Conservation (phyloP, 2,329 filamentous ascomycete genomes). For the Pochonia chlamydosporia region DNA sequence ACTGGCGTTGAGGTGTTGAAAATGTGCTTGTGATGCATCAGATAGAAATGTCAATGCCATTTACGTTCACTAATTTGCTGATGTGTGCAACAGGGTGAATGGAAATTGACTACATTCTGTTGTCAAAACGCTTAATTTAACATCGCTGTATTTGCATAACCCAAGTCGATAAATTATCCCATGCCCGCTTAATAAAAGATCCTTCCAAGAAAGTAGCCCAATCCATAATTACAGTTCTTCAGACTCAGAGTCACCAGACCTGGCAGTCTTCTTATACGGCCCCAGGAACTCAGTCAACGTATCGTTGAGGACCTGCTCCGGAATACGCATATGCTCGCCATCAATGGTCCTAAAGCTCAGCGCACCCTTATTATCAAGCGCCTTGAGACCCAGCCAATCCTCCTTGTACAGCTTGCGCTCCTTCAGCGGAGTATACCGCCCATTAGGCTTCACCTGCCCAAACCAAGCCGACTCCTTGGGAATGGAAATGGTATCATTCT, state of each 20-base stretch:
- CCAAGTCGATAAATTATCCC: neutral
- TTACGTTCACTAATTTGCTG: neutral
- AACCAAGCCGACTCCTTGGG: slow-evolving; percentile 93
- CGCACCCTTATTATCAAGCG: slow-evolving; percentile 71
- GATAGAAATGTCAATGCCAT: slow-evolving; percentile 2
- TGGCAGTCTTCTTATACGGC: slow-evolving; percentile 32
- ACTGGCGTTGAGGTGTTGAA: slow-evolving; percentile 28
- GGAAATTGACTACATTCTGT: no score
- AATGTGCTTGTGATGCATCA: slow-evolving; percentile 6
- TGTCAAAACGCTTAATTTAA: no score
- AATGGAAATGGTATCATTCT: slow-evolving; percentile 76
- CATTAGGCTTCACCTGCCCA: slow-evolving; percentile 70
- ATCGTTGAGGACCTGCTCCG: slow-evolving; percentile 57
- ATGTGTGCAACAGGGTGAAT: no score
- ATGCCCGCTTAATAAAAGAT: neutral
- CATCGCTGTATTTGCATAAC: neutral
- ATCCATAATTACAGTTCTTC: slow-evolving; percentile 30
- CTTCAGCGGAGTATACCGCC: slow-evolving; percentile 56
- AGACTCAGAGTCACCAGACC: slow-evolving; percentile 16
- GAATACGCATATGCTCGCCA: slow-evolving; percentile 80
- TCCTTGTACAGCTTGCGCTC: slow-evolving; percentile 73
- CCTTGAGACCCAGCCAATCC: slow-evolving; percentile 86
- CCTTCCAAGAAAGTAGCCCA: neutral
- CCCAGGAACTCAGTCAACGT: slow-evolving; percentile 65
- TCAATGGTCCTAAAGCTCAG: slow-evolving; percentile 67